Conservation (phyloP, 768 basidiomycete species). For the Auriscalpium microsporum region DNA sequence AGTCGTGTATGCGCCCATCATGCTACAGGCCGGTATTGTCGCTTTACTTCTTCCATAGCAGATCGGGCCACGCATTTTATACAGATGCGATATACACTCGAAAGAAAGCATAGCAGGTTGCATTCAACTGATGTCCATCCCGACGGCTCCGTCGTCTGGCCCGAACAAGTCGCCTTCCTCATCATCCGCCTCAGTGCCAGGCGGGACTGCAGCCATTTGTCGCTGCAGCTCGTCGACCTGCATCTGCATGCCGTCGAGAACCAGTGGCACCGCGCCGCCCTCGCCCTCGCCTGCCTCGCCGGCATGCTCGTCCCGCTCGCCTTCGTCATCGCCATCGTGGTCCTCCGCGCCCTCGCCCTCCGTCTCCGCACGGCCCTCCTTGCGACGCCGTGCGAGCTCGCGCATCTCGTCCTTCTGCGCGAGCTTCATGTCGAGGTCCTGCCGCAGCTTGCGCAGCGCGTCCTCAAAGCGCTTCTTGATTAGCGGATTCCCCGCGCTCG, state of each 20-base stretch:
- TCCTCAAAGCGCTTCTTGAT: constrained; percentile 95
- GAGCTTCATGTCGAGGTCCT: constrained; percentile 79
- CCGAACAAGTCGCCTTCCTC: constrained; percentile 2
- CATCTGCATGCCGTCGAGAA: not conserved
- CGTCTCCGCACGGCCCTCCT: constrained; percentile 45
- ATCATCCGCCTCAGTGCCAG: not conserved
- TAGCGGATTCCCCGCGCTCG: constrained; percentile 76
- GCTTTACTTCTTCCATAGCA: constrained; percentile 23
- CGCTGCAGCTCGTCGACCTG: not conserved
- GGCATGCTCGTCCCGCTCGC: constrained; percentile 29
- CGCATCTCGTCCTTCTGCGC: constrained; percentile 73
- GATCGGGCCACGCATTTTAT: not conserved
- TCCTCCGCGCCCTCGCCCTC: constrained; percentile 22
- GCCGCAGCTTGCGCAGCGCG: constrained; percentile 76
- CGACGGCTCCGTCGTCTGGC: not conserved
- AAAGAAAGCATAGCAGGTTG: too few species aligned
- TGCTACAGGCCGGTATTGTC: constrained; percentile 61
- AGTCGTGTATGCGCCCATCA: constrained; percentile 64
- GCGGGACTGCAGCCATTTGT: not conserved
- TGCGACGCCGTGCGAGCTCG: constrained; percentile 62
- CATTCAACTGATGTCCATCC: constrained; percentile 2
- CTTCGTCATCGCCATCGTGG: constrained; percentile 33
- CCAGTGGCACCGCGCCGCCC: not conserved
- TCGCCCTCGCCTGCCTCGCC: constrained; percentile 21
- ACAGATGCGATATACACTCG: too few species aligned